phyloP scores from a whole-genome alignment of 2,329 filamentous ascomycete genomes.

The Alternaria atra region DNA sequence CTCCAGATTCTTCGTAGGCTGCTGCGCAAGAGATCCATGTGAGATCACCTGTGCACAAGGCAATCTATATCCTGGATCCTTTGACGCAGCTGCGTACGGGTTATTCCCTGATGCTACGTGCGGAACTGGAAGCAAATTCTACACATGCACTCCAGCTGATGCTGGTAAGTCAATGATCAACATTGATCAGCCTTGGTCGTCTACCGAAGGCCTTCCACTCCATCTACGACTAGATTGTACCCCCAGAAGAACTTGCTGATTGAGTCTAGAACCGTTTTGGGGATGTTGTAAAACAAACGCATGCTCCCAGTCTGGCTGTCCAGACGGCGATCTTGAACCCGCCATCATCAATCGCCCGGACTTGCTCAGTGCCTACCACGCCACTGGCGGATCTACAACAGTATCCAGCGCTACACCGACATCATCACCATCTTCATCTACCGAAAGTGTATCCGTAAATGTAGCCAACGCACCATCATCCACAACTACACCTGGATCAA shows the following conservation, averaged over 20 bases:
- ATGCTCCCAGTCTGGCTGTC: constrained; percentile 43
- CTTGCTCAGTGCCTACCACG: constrained; percentile 24
- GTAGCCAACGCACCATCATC: neutral
- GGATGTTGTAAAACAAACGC: constrained; percentile 52
- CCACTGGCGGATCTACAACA: constrained; percentile 17
- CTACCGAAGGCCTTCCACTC: neutral
- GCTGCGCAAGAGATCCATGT: constrained; percentile 50
- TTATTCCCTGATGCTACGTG: constrained; percentile 46
- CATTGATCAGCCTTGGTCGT: neutral
- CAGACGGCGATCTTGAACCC: constrained; percentile 32
- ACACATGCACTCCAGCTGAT: constrained; percentile 40
- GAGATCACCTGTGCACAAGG: constrained; percentile 44
- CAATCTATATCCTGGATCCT: constrained; percentile 43
- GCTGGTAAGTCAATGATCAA: constrained; percentile 8
- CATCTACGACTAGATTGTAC: neutral
- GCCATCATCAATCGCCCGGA: constrained; percentile 28
- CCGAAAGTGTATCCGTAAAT: neutral
- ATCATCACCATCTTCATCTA: constrained; percentile 6
- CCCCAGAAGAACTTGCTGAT: neutral
- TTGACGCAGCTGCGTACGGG: constrained; percentile 42
- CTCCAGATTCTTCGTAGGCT: constrained; percentile 46
- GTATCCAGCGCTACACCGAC: constrained; percentile 9
- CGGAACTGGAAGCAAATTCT: constrained; percentile 39
- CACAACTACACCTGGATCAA: neutral
- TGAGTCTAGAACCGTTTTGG: constrained; percentile 37